Evolutionary conservation across 1,284 basidiomycete species (phyloP), one percentile per base, ranked within the genome.

Genomic region (Papiliotrema laurentii): DNA sequence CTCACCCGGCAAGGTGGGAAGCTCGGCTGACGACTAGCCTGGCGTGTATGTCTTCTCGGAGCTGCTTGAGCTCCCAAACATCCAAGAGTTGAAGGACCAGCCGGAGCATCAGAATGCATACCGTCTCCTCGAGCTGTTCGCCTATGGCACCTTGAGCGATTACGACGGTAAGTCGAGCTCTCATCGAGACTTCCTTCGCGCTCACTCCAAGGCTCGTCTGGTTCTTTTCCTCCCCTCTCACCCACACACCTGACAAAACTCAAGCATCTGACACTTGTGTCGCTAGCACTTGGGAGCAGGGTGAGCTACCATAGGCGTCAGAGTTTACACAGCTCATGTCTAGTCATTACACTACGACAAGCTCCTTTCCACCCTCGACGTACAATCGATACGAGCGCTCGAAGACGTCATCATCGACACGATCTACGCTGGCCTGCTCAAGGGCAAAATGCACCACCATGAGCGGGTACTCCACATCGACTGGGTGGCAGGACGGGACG

Each of bases 321-420:
- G 30, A 31, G 13, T 26, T 14, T n/a, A 7, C 28, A 14, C n/a
- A 31, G 14, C 33, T 34, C 14, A 10, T 38, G 14, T 28, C 31
- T 40, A 69, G 68, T 59, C 60, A 11, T 52, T 68, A 5, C 46
- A 56, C 3, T 69, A 71, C 45, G 35, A 60, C 21, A 43, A 56
- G 18, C 44, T 72, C 19, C 33, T 58, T 14, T 22, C 45, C 3
- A 34, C 46, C 2, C 80, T 97, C 18, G 79, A 87, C 40, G 80
- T 91, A 67, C 77, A 81, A 2, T 83, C 80, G 1, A 82, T 89
- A 46, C 83, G 89, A 43, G 86, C 88, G 55, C 81, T 97, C 4
- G 94, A 97, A 69, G 92, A 97, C 70, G 80, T 96, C 55, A 87
- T 97, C 69, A 97, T 98, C 69, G 92, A 97, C 62, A 84, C 86